Evolutionary conservation across 768 basidiomycete species (phyloP).

Genomic region (Calocera cornea): DNA sequence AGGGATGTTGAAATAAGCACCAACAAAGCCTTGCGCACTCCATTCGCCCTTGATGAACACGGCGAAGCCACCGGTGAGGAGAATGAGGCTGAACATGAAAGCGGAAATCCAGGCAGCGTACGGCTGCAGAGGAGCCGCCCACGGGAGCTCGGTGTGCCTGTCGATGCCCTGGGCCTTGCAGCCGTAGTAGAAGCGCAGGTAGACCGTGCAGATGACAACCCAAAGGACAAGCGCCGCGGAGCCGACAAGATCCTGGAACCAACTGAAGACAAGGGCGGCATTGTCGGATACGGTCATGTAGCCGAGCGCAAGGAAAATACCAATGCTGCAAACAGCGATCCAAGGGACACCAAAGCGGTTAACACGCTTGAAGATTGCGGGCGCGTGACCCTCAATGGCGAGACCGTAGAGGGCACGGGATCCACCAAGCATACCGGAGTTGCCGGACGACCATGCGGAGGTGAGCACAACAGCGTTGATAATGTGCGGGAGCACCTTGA

Average conservation of each 20-base stretch:
- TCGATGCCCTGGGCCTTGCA: constrained; percentile 67
- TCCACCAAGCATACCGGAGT: constrained; percentile 60
- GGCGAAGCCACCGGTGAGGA: constrained; percentile 19
- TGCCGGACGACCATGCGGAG: constrained; percentile 86
- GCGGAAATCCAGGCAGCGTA: constrained; percentile 2
- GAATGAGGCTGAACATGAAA: constrained; percentile 11
- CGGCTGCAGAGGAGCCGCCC: constrained; percentile 42
- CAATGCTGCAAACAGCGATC: constrained; percentile 35
- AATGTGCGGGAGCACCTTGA: constrained; percentile 62
- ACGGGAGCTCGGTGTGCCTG: constrained; percentile 52
- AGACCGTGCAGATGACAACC: constrained; percentile 22
- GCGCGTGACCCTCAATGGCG: constrained; percentile 36
- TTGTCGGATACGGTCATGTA: constrained; percentile 16
- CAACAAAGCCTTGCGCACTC: constrained; percentile 14
- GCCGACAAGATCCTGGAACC: constrained; percentile 1
- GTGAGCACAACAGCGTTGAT: constrained; percentile 72
- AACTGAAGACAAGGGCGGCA: constrained; percentile 13
- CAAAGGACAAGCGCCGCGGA: constrained; percentile 7
- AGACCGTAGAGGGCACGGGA: constrained; percentile 37
- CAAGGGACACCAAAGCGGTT: constrained; percentile 27
- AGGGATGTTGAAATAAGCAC: constrained; percentile 15
- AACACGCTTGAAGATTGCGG: constrained; percentile 29
- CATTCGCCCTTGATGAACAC: constrained; percentile 20
- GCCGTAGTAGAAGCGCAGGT: constrained; percentile 75
- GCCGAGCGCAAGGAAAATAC: constrained; percentile 36